These are phyloP conservation scores for Chaetomium cochliodes DNA, from an alignment of 495 filamentous ascomycete species.

Conservation along the genomic window DNA sequence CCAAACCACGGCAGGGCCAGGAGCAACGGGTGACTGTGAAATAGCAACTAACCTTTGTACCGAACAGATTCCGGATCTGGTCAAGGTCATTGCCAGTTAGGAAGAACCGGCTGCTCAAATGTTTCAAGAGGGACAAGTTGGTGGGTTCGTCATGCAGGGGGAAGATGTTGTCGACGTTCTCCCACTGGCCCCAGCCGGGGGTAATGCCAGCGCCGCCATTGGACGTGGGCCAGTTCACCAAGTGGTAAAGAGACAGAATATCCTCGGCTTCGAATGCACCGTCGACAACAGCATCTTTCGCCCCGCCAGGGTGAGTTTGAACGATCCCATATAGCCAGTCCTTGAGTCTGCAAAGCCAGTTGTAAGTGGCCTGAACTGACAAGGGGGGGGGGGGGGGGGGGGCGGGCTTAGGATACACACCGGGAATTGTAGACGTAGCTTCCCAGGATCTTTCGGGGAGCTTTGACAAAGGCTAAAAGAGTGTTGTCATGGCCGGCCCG, in stretches of 20 bases:
- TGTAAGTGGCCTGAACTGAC: not conserved
- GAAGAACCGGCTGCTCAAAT: not conserved
- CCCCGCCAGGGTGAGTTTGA: not conserved
- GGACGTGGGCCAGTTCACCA: constrained; percentile 2
- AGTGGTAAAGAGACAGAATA: not conserved
- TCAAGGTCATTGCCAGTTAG: not conserved
- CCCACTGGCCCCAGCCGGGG: constrained; percentile 4
- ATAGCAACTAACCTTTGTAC: not conserved
- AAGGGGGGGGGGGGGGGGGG: not conserved
- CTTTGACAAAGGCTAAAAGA: not conserved
- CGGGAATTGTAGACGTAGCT: constrained; percentile 2
- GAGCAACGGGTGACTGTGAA: too few relatives aligned
- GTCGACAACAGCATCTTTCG: not conserved
- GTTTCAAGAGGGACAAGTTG: not conserved
- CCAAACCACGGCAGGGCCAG: not conserved
- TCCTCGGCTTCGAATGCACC: constrained; percentile 6
- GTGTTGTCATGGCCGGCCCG: not conserved
- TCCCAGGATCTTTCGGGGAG: not conserved
- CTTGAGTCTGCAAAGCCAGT: not conserved
- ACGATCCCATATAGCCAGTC: constrained; percentile 4
- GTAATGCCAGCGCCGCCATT: constrained; percentile 4
- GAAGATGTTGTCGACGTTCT: constrained; percentile 1
- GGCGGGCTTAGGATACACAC: not conserved
- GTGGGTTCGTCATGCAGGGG: not conserved
- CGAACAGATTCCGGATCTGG: not conserved